Base-by-base conservation (phyloP, 768 basidiomycete genomes). In the Lactarius hengduanensis region DNA sequence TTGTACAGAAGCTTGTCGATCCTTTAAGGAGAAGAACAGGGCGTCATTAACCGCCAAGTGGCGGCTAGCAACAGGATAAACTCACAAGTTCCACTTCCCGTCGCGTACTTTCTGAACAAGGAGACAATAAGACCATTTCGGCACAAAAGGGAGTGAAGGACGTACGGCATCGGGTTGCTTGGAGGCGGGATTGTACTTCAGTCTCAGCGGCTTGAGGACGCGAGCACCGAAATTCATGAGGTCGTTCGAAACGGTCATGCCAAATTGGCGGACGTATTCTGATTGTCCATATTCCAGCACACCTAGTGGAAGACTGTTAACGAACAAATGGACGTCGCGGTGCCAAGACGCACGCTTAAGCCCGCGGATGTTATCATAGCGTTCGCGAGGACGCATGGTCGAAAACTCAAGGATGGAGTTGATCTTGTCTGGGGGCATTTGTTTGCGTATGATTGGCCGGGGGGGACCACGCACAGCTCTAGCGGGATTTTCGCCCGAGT, bases 31-130 rank as follows among this genome's bases (percentile, higher is more conserved):
- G n/a, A n/a, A n/a, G n/a, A n/a, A n/a, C 4, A 5, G 38, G 9
- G n/a, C 13, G 16, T 62, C 20, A 40, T 16, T 22, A 15, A 16
- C 22, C 15, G 22, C 16, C 22, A 53, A 30, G 18, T 28, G n/a
- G 11, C 1, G 2, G 43, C 16, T 30, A 5, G 2, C 15, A 16
- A 28, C 30, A 28, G 47, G 16, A 57, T n/a, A 15, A 15, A 77
- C 77, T 57, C 60, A 86, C 91, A 92, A 89, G 63, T 92, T 93
- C 91, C 91, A 93, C 0, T 83, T 75, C 4, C 91, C 91, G 58
- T 90, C 83, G 6, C 74, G 76, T 0, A 89, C 88, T 34, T 74
- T 74, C 88, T 90, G 68, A 32, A 57, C 1, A 55, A 59, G 26
- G 59, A 10, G 20, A 45, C n/a, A 54, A 18, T 32, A 20, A 11